These are phyloP conservation scores for Mesembryanthemum crystallinum DNA, from an alignment of 148 eudicot genomes.

Conservation along the genomic window DNA sequence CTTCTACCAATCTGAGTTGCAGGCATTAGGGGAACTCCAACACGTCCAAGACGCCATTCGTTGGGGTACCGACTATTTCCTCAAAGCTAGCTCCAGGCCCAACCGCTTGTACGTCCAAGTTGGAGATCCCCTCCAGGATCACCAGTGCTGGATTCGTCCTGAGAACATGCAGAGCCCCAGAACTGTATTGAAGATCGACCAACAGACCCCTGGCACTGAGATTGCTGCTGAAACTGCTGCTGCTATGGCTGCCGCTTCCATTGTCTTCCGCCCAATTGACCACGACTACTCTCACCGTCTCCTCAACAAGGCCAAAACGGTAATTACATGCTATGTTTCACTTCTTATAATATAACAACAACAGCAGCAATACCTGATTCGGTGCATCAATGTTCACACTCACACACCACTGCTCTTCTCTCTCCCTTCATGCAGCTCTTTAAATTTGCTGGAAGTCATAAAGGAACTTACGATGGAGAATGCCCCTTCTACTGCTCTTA, in stretches of 20 bases:
- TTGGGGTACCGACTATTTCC: slow-evolving; percentile 87
- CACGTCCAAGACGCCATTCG: slow-evolving; percentile 51
- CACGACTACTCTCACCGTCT: slow-evolving; percentile 44
- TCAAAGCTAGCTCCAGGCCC: slow-evolving; percentile 49
- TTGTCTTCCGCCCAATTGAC: slow-evolving; percentile 53
- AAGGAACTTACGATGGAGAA: slow-evolving; percentile 73
- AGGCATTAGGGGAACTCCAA: slow-evolving; percentile 50
- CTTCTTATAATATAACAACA: too few species aligned
- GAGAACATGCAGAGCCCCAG: slow-evolving; percentile 76
- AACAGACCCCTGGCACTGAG: slow-evolving; percentile 68
- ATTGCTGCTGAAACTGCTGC: slow-evolving; percentile 94
- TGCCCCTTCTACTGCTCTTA: slow-evolving; percentile 92
- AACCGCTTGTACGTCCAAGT: slow-evolving; percentile 70
- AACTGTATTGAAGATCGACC: slow-evolving; percentile 50
- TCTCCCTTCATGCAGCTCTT: slow-evolving; percentile 47
- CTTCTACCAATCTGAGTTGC: slow-evolving; percentile 45
- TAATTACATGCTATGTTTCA: too few species aligned
- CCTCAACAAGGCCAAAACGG: slow-evolving; percentile 59
- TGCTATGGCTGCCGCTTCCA: slow-evolving; percentile 75
- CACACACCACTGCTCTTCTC: neutral
- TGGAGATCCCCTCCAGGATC: slow-evolving; percentile 65
- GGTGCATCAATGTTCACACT: too few species aligned
- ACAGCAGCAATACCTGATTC: too few species aligned
- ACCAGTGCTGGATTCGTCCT: slow-evolving; percentile 76
- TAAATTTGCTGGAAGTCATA: slow-evolving; percentile 47